These are phyloP conservation scores for Leccinum obscurum DNA, from an alignment of 768 basidiomycete genomes.

Conservation along the genomic window DNA sequence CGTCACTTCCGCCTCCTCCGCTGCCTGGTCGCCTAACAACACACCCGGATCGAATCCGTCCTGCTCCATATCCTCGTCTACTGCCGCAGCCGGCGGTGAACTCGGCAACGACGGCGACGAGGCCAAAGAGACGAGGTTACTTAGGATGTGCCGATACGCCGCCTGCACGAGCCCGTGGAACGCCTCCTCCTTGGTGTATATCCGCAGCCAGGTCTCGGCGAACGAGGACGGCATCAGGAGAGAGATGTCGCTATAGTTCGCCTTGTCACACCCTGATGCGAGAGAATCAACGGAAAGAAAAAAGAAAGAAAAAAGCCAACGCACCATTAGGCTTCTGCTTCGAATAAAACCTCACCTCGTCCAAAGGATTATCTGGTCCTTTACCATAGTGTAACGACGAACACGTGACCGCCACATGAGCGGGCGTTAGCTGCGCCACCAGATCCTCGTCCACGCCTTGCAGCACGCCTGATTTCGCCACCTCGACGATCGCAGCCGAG, in stretches of 20 bases:
- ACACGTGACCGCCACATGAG: constrained; percentile 65
- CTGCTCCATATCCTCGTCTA: constrained; percentile 1
- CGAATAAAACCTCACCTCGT: constrained; percentile 70
- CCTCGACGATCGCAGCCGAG: constrained; percentile 43
- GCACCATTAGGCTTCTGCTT: constrained; percentile 61
- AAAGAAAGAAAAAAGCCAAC: constrained; percentile 10
- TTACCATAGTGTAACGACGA: constrained; percentile 77
- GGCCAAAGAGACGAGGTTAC: constrained; percentile 15
- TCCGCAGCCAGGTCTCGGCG: constrained; percentile 65
- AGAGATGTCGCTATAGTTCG: constrained; percentile 60
- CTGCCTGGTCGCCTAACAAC: not conserved
- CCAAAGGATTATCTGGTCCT: constrained; percentile 66
- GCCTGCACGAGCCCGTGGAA: constrained; percentile 66
- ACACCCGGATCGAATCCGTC: constrained; percentile 19
- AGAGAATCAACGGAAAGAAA: not conserved
- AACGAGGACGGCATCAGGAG: constrained; percentile 63
- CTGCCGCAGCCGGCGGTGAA: not conserved
- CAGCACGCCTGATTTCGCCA: constrained; percentile 34
- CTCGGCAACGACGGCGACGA: not conserved
- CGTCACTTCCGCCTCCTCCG: not conserved
- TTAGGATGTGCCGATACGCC: constrained; percentile 55
- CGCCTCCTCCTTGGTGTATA: constrained; percentile 64
- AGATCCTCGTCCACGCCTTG: constrained; percentile 27
- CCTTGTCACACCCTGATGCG: constrained; percentile 43
- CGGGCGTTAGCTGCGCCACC: constrained; percentile 38